A percentile compares a stretch with the other conserved stretches of the same genome.
phyloP scores from a whole-genome alignment of 2,329 filamentous ascomycete species.

The Trichoderma pleuroti region DNA sequence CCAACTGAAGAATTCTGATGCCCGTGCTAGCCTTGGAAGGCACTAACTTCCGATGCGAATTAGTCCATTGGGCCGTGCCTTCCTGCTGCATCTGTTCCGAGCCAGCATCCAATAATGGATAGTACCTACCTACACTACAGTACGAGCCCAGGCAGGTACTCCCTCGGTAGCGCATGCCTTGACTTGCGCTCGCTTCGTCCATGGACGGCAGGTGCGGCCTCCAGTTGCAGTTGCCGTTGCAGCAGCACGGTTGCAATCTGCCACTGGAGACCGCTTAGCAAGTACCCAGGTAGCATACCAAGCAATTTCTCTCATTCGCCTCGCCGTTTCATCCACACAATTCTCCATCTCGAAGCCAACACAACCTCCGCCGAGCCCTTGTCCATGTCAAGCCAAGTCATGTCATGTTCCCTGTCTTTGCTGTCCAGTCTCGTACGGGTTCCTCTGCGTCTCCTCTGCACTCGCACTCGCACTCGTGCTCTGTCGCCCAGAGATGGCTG shows the following conservation, averaged over 20 bases:
- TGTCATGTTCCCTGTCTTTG: not conserved
- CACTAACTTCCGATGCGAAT: not conserved
- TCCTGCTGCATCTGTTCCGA: not conserved
- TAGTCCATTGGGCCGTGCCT: not conserved
- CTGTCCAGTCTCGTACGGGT: not conserved
- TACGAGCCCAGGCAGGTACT: not conserved
- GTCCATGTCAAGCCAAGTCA: not conserved
- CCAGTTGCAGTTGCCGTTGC: not conserved
- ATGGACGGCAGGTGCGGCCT: not conserved
- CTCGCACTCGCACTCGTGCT: not conserved
- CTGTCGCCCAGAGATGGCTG: not conserved
- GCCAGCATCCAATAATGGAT: not conserved
- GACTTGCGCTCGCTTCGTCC: not conserved
- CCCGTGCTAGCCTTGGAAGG: not conserved
- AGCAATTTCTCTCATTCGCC: not conserved
- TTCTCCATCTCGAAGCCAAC: not conserved
- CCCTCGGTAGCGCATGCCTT: not conserved
- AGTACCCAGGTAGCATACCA: not conserved
- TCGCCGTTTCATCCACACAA: not conserved
- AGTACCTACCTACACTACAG: not conserved
- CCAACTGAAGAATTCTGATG: not conserved
- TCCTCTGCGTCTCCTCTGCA: not conserved
- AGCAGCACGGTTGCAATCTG: not conserved
- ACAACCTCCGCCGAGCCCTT: not conserved
- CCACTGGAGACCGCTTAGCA: not conserved